Percentiles rank a stretch among this genome's conserved stretches.
Conservation (phyloP, 1,139 yeast genomes). For the Protomyces pachydermus region DNA sequence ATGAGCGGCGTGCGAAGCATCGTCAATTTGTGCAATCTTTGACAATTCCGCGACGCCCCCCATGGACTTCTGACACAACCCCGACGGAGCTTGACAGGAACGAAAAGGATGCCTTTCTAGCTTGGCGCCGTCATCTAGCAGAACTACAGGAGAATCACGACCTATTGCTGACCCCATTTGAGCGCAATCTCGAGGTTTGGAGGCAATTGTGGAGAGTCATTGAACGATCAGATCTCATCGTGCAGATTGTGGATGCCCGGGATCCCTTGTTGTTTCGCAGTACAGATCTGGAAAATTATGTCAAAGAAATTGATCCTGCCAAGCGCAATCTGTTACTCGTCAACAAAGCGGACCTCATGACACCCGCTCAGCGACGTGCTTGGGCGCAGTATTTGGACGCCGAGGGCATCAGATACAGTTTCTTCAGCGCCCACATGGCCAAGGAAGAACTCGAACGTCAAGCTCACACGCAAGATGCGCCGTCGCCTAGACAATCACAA, state of each 20-base stretch:
- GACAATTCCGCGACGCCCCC: conserved; percentile 92
- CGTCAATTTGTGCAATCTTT: conserved; percentile 69
- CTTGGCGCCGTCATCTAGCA: conserved; percentile 91
- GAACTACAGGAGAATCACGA: conserved; percentile 74
- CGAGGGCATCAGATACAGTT: conserved; percentile 72
- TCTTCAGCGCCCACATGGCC: conserved; percentile 87
- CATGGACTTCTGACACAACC: conserved; percentile 69
- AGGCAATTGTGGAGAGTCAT: conserved; percentile 97
- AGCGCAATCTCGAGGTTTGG: conserved; percentile 97
- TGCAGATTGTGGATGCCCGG: conserved; percentile 97
- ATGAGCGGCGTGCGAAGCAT: conserved; percentile 59
- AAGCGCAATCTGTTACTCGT: conserved; percentile 79
- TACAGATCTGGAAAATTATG: conserved; percentile 79
- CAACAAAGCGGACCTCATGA: conserved; percentile 87
- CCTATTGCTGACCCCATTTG: conserved; percentile 88
- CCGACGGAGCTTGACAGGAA: conserved; percentile 73
- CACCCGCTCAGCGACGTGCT: conserved; percentile 63
- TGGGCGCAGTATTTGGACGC: conserved; percentile 83
- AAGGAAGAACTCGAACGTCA: conserved; percentile 26
- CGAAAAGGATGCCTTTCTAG: conserved; percentile 84
- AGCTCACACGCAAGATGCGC: background rate
- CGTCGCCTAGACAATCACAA: background rate
- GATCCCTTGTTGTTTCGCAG: conserved; percentile 89
- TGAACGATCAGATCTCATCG: conserved; percentile 88
- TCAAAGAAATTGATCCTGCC: conserved; percentile 60